Evolutionary conservation across 441 rosid species (phyloP).

Genomic region (Erysimum cheiri): DNA sequence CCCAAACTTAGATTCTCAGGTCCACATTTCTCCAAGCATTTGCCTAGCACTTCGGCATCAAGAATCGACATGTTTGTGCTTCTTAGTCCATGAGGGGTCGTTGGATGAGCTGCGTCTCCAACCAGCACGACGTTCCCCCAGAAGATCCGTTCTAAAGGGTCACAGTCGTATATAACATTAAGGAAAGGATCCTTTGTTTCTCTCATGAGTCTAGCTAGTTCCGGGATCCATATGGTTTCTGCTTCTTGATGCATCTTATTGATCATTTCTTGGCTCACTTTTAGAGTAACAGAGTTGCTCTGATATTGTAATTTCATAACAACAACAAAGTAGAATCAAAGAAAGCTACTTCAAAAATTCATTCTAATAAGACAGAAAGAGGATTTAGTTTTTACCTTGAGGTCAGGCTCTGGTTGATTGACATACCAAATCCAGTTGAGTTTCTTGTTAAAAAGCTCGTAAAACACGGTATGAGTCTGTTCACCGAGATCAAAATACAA

Average conservation of each 20-base stretch:
- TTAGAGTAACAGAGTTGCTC: constrained; percentile 75
- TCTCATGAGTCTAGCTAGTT: constrained; percentile 60
- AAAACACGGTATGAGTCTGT: constrained; percentile 59
- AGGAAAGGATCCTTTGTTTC: constrained; percentile 79
- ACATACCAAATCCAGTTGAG: constrained; percentile 85
- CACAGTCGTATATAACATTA: constrained; percentile 71
- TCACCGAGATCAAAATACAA: constrained; percentile 60
- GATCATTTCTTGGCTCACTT: constrained; percentile 58
- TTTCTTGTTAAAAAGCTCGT: constrained; percentile 62
- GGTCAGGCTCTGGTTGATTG: constrained; percentile 69
- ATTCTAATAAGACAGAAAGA: not conserved
- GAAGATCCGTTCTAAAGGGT: constrained; percentile 56
- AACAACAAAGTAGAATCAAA: not conserved
- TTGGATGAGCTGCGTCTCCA: constrained; percentile 88
- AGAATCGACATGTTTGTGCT: constrained; percentile 84
- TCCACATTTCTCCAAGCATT: constrained; percentile 62
- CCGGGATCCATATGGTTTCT: constrained; percentile 63
- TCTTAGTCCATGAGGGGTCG: constrained; percentile 73
- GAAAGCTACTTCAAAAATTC: constrained; percentile 2
- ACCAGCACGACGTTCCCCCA: constrained; percentile 63
- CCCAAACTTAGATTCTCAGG: constrained; percentile 48
- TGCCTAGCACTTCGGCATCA: constrained; percentile 70
- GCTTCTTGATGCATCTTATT: constrained; percentile 62
- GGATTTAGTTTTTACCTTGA: constrained; percentile 51
- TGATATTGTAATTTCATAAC: constrained; percentile 31